phyloP scores from a whole-genome alignment of 1,284 basidiomycete genomes.

The Puccinia horiana region DNA sequence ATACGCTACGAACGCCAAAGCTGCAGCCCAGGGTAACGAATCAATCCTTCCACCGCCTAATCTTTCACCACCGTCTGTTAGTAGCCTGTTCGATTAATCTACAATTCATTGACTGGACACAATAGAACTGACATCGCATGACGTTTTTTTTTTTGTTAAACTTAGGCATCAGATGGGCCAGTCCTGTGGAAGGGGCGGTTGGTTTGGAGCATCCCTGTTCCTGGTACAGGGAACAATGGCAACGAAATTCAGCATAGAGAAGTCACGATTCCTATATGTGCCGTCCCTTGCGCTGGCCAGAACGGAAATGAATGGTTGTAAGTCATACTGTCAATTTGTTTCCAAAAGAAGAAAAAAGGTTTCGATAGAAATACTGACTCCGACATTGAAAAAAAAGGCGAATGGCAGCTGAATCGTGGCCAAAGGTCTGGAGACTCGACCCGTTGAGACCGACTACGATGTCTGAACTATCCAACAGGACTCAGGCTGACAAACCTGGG shows the following conservation, averaged over 20 bases:
- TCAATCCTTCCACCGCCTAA: not conserved
- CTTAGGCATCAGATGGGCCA: conserved; percentile 13
- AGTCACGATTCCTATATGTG: conserved; percentile 24
- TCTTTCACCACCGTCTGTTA: not conserved
- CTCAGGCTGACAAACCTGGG: not conserved
- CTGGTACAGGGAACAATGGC: not conserved
- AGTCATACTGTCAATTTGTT: not conserved
- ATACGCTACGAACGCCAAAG: not conserved
- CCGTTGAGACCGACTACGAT: conserved; percentile 1
- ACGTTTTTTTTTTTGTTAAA: not conserved
- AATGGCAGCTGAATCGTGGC: conserved; percentile 7
- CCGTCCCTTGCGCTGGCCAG: not conserved
- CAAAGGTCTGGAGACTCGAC: conserved; percentile 28
- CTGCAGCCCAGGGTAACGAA: not conserved
- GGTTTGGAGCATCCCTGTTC: conserved; percentile 13
- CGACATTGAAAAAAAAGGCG: not conserved
- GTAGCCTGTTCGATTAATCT: not conserved
- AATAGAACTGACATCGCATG: not conserved
- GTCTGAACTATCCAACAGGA: not conserved
- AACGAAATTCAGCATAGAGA: conserved; percentile 4
- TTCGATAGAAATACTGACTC: not conserved
- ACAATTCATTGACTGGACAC: not conserved
- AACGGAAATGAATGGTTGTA: conserved; percentile 13
- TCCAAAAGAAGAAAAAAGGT: not conserved
- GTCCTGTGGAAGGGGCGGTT: conserved; percentile 28